Conservation (phyloP, 106 monocot species). For the Iris macrosiphon region DNA sequence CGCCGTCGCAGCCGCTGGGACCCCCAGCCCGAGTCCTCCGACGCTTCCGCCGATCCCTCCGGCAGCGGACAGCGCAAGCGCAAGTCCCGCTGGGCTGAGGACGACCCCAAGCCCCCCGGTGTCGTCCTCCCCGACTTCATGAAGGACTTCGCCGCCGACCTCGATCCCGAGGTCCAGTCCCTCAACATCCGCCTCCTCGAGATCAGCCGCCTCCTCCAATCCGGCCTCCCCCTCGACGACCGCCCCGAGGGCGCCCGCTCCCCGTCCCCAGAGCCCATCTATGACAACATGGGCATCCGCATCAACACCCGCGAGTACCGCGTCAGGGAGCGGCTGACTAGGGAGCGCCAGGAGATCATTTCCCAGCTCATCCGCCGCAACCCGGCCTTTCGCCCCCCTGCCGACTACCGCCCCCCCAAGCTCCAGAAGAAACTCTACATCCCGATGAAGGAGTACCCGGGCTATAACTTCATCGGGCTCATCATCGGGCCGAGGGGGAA, state of each 20-base stretch:
- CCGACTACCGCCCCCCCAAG: conserved; percentile 94
- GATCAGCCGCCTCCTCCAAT: conserved; percentile 68
- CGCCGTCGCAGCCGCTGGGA: conserved; percentile 76
- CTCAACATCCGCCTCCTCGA: conserved; percentile 69
- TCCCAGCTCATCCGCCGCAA: conserved; percentile 76
- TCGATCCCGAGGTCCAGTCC: conserved; percentile 91
- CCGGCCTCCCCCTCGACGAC: conserved; percentile 66
- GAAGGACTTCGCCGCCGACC: conserved; percentile 85
- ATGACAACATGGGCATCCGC: conserved; percentile 89
- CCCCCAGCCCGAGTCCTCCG: conserved; percentile 18
- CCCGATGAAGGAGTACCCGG: conserved; percentile 95
- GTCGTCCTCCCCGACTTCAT: conserved; percentile 90
- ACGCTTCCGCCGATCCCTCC: background rate
- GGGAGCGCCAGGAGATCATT: conserved; percentile 83
- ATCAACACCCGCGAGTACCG: conserved; percentile 94
- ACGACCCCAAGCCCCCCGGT: conserved; percentile 55
- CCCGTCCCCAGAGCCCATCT: conserved; percentile 90
- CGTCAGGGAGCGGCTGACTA: conserved; percentile 65
- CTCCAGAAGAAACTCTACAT: conserved; percentile 94
- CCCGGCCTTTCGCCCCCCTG: conserved; percentile 89
- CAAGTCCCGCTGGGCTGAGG: conserved; percentile 81
- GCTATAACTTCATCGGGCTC: conserved; percentile 93
- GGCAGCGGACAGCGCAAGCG: conserved; percentile 36
- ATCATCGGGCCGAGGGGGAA: conserved; percentile 93
- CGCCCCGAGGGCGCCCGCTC: conserved; percentile 81